Conservation (phyloP, 495 filamentous ascomycete species). For the Penicillium maclennaniae region DNA sequence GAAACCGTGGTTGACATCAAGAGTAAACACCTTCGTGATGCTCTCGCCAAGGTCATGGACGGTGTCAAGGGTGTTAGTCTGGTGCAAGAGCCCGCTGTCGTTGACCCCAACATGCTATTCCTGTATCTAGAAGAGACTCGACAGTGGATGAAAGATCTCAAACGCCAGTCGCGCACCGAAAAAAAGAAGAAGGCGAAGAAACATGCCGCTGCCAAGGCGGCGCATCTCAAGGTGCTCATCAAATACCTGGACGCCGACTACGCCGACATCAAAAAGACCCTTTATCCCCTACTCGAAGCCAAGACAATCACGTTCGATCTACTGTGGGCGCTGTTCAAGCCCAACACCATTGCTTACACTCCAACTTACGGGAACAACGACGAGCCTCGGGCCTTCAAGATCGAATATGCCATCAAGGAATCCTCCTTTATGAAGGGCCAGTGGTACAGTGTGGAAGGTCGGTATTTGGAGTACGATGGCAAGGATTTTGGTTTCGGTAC, state of each 20-base stretch:
- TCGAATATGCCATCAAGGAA: slow-evolving; percentile 74
- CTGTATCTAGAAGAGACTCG: slow-evolving; percentile 78
- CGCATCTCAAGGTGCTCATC: slow-evolving; percentile 73
- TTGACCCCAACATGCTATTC: slow-evolving; percentile 88
- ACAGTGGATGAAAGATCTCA: slow-evolving; percentile 61
- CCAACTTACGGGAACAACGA: slow-evolving; percentile 75
- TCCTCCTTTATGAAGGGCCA: slow-evolving; percentile 68
- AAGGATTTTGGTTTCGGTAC: slow-evolving; percentile 69
- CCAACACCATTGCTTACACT: slow-evolving; percentile 79
- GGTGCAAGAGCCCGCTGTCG: slow-evolving; percentile 71
- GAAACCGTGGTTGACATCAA: slow-evolving; percentile 83
- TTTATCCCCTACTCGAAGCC: slow-evolving; percentile 78
- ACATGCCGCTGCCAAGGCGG: slow-evolving; percentile 45
- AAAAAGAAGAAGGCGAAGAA: slow-evolving; percentile 67
- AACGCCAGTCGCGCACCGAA: slow-evolving; percentile 54
- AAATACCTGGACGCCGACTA: slow-evolving; percentile 83
- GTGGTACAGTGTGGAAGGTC: slow-evolving; percentile 79
- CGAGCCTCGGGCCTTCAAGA: slow-evolving; percentile 86
- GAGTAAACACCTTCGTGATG: slow-evolving; percentile 71
- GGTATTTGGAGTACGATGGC: slow-evolving; percentile 81
- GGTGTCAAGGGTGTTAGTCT: slow-evolving; percentile 78
- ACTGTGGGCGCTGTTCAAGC: slow-evolving; percentile 88
- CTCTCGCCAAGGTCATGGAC: slow-evolving; percentile 70
- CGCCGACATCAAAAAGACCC: slow-evolving; percentile 69
- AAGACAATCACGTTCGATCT: slow-evolving; percentile 89